A percentile compares a stretch with the other conserved stretches of the same genome.
phyloP scores from a whole-genome alignment of 129 eudicot species.

The Ambrosia trifida region DNA sequence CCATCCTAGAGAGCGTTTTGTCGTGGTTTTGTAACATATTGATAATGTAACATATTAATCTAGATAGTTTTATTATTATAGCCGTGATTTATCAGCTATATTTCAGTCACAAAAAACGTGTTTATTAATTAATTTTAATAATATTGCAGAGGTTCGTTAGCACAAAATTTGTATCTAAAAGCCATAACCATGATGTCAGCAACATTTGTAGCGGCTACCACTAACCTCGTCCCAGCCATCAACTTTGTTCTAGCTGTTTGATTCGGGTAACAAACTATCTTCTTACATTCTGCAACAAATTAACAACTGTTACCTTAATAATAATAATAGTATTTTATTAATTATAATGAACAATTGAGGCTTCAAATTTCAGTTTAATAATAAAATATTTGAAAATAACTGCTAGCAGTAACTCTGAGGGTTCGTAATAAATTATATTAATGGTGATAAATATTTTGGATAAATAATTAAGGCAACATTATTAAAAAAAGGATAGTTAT shows the following conservation, averaged over 20 bases:
- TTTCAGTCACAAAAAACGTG: too few relatives aligned
- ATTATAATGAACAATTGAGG: too few relatives aligned
- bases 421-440: too few relatives aligned
- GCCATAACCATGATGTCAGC: constrained; percentile 52
- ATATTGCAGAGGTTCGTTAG: constrained; percentile 46
- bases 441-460: too few relatives aligned
- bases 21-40: neutral
- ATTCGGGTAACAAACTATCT: constrained; percentile 36
- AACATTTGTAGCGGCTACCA: constrained; percentile 51
- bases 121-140: neutral
- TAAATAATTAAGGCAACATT: too few relatives aligned
- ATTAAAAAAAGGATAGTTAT: too few relatives aligned
- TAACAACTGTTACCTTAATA: too few relatives aligned
- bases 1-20: too few relatives aligned
- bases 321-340: too few relatives aligned
- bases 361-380: too few relatives aligned
- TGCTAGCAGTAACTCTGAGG: too few relatives aligned
- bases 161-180: constrained; percentile 48
- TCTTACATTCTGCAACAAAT: neutral
- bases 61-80: neutral
- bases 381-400: too few relatives aligned
- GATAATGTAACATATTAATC: neutral
- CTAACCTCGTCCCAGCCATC: constrained; percentile 53
- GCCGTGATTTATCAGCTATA: neutral
- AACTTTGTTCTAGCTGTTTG: constrained; percentile 49